These are phyloP conservation scores for Saccharomycopsis sp. DNA, from an alignment of 805 yeast species.

Conservation along the genomic window DNA sequence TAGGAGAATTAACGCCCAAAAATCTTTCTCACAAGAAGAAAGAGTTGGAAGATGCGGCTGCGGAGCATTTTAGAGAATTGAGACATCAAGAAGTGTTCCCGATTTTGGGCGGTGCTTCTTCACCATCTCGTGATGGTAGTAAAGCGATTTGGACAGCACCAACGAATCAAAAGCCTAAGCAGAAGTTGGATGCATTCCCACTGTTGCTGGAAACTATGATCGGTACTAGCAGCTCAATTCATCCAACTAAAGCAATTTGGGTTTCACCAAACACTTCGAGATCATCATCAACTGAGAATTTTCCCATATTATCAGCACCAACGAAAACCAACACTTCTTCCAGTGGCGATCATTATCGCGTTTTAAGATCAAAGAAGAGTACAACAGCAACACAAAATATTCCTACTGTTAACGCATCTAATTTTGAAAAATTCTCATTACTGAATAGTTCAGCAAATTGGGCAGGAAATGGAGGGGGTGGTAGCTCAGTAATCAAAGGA, in stretches of 20 bases:
- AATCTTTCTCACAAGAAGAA: constrained; percentile 34
- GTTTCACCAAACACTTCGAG: background rate
- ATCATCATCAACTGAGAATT: background rate
- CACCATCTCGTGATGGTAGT: constrained; percentile 3
- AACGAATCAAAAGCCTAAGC: background rate
- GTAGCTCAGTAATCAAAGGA: background rate
- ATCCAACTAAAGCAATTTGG: background rate
- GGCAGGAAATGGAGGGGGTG: background rate
- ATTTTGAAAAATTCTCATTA: constrained; percentile 6
- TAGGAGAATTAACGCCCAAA: constrained; percentile 48
- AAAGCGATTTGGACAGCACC: background rate
- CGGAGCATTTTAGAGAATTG: constrained; percentile 18
- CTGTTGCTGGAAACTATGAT: constrained; percentile 29
- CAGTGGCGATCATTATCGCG: background rate
- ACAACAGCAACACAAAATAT: background rate
- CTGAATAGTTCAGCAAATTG: constrained; percentile 15
- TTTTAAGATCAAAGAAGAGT: background rate
- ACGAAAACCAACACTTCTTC: background rate
- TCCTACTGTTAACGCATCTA: background rate
- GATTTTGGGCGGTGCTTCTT: constrained; percentile 29
- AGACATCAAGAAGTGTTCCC: constrained; percentile 41
- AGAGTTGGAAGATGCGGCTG: constrained; percentile 30
- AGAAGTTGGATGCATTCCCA: constrained; percentile 39
- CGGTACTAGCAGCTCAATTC: background rate
- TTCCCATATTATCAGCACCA: background rate